A percentile compares a stretch with the other conserved stretches of the same genome.
Evolutionary conservation across 257 asterid species (phyloP).

Genomic region (Solanum tarapatanum): DNA sequence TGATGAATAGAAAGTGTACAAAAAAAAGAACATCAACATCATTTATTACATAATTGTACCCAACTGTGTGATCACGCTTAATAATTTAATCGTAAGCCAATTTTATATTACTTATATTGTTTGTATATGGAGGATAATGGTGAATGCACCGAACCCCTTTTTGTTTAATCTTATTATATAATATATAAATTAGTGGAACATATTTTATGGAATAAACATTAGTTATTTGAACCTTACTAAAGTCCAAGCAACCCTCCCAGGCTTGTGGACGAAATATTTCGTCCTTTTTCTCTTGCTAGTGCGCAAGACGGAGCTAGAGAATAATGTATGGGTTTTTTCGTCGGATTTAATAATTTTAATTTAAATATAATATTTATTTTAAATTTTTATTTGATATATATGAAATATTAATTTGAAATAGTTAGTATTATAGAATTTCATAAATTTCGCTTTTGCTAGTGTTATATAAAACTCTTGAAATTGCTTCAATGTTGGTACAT

Average conservation of each 20-base stretch:
- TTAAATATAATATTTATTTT: too few relatives aligned
- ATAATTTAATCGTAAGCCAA: not conserved
- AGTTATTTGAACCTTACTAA: not conserved
- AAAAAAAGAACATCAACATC: conserved; percentile 16
- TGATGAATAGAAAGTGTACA: not conserved
- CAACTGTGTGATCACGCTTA: not conserved
- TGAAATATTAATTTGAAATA: not conserved
- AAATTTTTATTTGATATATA: not conserved
- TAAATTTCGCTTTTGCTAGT: not conserved
- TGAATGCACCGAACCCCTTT: not conserved
- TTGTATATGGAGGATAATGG: not conserved
- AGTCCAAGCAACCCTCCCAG: not conserved
- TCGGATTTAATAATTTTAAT: not conserved
- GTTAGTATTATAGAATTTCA: not conserved
- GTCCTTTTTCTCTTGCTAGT: not conserved
- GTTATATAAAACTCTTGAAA: not conserved
- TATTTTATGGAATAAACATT: not conserved
- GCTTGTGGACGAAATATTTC: not conserved
- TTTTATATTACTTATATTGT: not conserved
- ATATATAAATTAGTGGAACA: not conserved
- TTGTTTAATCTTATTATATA: not conserved
- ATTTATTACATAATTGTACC: conserved; percentile 6
- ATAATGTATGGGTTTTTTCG: too few relatives aligned
- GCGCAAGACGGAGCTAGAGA: not conserved
- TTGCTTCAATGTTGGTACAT: not conserved